phyloP scores from a whole-genome alignment of 2,329 filamentous ascomycete genomes.

The Stemphylium vesicarium region DNA sequence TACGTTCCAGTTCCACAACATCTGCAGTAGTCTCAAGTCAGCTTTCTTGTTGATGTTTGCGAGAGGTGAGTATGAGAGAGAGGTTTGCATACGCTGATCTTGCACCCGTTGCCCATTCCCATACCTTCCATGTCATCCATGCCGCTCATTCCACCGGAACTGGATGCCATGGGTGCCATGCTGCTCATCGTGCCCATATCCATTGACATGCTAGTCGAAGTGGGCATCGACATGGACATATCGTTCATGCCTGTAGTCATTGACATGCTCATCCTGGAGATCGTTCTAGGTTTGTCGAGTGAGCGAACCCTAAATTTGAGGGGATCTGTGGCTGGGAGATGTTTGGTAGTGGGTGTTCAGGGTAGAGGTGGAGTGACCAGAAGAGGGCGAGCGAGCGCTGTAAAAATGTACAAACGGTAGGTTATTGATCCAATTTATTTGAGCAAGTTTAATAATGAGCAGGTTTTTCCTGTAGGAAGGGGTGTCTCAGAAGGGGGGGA shows the following conservation, averaged over 20 bases:
- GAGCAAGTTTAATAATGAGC: not conserved
- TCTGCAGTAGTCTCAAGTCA: conserved; percentile 44
- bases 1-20: conserved; percentile 83
- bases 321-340: not conserved
- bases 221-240: not conserved
- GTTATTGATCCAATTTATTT: not conserved
- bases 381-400: not conserved
- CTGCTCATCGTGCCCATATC: conserved; percentile 14
- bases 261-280: not conserved
- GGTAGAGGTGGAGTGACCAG: not conserved
- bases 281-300: not conserved
- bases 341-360: not conserved
- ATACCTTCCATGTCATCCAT: conserved; percentile 26
- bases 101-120: conserved; percentile 38
- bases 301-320: too few species aligned
- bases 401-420: not conserved
- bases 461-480: too few species aligned
- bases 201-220: not conserved
- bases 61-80: not conserved
- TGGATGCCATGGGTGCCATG: conserved; percentile 22
- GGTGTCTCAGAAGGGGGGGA: not conserved
- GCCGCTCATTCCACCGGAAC: conserved; percentile 25
- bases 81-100: conserved; percentile 36
- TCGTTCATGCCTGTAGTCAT: not conserved
- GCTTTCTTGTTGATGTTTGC: too few species aligned